Percentiles rank a stretch among this genome's conserved stretches.
Evolutionary conservation across 2,329 filamentous ascomycete species (phyloP).

Genomic region (Huntiella savannae): DNA sequence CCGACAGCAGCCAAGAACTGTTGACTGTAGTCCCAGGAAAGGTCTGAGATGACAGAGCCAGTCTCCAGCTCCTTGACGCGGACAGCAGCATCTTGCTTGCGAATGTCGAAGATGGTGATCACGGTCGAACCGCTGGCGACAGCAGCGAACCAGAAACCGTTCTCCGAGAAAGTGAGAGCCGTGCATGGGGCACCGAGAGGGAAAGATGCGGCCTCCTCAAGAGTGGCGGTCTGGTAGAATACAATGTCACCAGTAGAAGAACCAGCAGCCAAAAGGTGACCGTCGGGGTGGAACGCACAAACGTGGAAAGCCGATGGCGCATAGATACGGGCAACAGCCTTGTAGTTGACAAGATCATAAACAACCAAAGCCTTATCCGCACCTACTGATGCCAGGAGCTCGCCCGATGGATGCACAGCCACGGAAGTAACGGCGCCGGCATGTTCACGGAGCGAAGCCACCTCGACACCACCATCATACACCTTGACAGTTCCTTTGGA

Average conservation of each 20-base stretch:
- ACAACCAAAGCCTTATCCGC: conserved; percentile 83
- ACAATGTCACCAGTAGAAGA: conserved; percentile 65
- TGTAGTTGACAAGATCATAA: conserved; percentile 55
- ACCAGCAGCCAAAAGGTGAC: conserved; percentile 78
- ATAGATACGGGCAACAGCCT: conserved; percentile 59
- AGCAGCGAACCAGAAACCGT: conserved; percentile 87
- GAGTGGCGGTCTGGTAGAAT: conserved; percentile 71
- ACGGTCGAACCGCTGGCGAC: conserved; percentile 57
- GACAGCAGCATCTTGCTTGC: conserved; percentile 70
- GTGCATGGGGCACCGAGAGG: conserved; percentile 49
- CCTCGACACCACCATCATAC: conserved; percentile 51
- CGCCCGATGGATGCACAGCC: conserved; percentile 63
- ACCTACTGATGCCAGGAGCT: conserved; percentile 71
- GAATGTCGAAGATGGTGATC: conserved; percentile 77
- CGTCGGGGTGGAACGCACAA: conserved; percentile 84
- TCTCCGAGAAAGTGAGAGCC: conserved; percentile 76
- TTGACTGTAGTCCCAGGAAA: conserved; percentile 87
- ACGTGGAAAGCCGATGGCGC: conserved; percentile 57
- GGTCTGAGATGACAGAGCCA: conserved; percentile 54
- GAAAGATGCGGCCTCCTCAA: conserved; percentile 60
- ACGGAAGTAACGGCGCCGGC: conserved; percentile 63
- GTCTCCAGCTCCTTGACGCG: conserved; percentile 72
- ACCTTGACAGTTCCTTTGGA: conserved; percentile 63
- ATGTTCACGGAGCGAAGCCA: conserved; percentile 58
- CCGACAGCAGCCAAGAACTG: conserved; percentile 79